Percentiles rank a stretch among this genome's conserved stretches.
Evolutionary conservation across 495 filamentous ascomycete species (phyloP).

Genomic region (Aspergillus steynii): DNA sequence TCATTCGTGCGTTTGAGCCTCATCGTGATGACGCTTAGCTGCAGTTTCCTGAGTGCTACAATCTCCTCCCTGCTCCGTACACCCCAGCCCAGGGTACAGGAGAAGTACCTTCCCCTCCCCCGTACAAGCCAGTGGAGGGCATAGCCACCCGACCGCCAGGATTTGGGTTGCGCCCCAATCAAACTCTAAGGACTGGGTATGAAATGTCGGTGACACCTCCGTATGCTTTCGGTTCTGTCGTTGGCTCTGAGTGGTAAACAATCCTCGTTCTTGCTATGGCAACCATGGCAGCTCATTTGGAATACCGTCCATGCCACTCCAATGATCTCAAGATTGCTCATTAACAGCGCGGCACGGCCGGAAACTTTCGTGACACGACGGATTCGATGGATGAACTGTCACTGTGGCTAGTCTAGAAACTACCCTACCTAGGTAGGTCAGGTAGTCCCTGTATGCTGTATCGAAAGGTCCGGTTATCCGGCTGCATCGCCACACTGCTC

Average conservation of each 20-base stretch:
- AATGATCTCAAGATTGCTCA: not conserved
- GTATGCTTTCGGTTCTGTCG: not conserved
- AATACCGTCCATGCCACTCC: too few species aligned
- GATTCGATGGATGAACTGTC: not conserved
- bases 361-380: not conserved
- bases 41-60: not conserved
- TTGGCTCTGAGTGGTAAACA: not conserved
- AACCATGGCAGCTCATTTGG: not conserved
- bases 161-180: not conserved
- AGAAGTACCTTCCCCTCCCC: too few species aligned
- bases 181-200: not conserved
- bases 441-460: too few species aligned
- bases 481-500: not conserved
- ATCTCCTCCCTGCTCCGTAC: not conserved
- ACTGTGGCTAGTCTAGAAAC: not conserved
- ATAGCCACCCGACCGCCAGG: not conserved
- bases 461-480: not conserved
- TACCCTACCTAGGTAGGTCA: too few species aligned
- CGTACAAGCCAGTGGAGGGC: not conserved
- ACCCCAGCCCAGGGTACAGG: not conserved
- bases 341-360: not conserved
- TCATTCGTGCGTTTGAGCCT: not conserved
- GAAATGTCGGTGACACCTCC: not conserved
- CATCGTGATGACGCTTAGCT: not conserved
- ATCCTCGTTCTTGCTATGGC: not conserved